These are phyloP conservation scores for Caryopteris hybrid DNA, from an alignment of 305 asterid genomes.

Conservation along the genomic window DNA sequence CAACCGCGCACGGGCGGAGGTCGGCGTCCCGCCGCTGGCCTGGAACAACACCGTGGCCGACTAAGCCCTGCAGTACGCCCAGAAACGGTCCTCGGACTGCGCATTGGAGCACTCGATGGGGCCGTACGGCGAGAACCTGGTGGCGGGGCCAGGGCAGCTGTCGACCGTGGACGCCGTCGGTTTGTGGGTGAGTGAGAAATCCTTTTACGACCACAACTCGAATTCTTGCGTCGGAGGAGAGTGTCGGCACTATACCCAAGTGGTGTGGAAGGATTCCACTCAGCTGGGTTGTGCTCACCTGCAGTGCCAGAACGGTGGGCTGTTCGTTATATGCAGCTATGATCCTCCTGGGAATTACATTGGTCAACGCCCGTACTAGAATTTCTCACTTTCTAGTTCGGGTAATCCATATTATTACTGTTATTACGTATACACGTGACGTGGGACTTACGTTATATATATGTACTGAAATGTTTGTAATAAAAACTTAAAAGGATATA, in stretches of 20 bases:
- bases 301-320: constrained; percentile 30
- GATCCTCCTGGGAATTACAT: constrained; percentile 46
- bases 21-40: constrained; percentile 17
- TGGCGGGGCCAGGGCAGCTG: constrained; percentile 32
- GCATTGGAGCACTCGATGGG: constrained; percentile 27
- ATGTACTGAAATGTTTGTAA: no score
- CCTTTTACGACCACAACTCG: constrained; percentile 18
- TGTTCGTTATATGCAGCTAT: constrained; percentile 40
- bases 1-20: constrained; percentile 25
- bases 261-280: constrained; percentile 36
- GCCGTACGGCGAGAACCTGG: constrained; percentile 49
- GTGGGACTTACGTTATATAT: no score
- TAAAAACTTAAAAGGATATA: no score
- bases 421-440: no score
- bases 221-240: constrained; percentile 31
- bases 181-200: constrained; percentile 35
- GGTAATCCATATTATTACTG: no score
- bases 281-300: constrained; percentile 43
- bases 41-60: constrained; percentile 27
- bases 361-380: constrained; percentile 45
- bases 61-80: constrained; percentile 23
- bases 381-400: background rate
- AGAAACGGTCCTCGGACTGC: constrained; percentile 23
- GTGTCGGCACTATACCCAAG: constrained; percentile 51
- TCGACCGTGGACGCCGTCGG: constrained; percentile 30